A percentile compares a stretch with the other conserved stretches of the same genome.
Evolutionary conservation across 257 asterid species (phyloP).

Genomic region (Lycium barbarum): DNA sequence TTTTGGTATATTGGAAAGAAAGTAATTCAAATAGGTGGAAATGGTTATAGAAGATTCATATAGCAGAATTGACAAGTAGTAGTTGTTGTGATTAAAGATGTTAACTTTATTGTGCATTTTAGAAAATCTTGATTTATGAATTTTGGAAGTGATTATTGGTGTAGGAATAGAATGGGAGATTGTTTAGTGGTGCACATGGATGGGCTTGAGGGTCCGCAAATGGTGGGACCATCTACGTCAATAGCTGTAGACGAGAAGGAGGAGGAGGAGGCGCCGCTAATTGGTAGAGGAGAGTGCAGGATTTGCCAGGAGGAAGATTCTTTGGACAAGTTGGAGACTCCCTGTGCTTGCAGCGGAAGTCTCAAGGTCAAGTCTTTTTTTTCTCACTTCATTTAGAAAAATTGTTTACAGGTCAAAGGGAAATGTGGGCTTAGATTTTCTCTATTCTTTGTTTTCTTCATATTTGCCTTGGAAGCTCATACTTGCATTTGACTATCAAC

Average conservation of each 20-base stretch:
- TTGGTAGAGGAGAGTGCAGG: constrained; percentile 85
- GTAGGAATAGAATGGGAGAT: constrained; percentile 62
- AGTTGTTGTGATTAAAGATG: no score
- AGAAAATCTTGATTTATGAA: background rate
- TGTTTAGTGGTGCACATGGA: constrained; percentile 55
- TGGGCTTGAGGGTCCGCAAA: constrained; percentile 52
- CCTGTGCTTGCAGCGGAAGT: constrained; percentile 97
- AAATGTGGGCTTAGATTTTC: constrained; percentile 18
- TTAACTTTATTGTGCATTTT: no score
- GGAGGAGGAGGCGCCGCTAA: constrained; percentile 63
- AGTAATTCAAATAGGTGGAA: background rate
- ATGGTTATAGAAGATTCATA: no score
- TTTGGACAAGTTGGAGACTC: constrained; percentile 77
- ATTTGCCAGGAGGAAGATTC: constrained; percentile 99
- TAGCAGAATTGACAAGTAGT: no score
- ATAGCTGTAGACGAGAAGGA: constrained; percentile 40
- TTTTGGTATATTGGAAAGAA: background rate
- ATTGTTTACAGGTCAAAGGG: background rate
- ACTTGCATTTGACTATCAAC: background rate
- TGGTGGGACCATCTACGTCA: constrained; percentile 66
- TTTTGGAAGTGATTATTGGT: constrained; percentile 33
- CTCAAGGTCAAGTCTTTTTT: constrained; percentile 60
- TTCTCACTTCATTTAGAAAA: background rate
- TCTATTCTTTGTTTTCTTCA: background rate
- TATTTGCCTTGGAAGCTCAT: background rate